Percentiles rank a stretch among this genome's conserved stretches.
These are phyloP conservation scores for Rhynchosporium secalis DNA, from an alignment of 2,329 filamentous ascomycete genomes.

Conservation along the genomic window DNA sequence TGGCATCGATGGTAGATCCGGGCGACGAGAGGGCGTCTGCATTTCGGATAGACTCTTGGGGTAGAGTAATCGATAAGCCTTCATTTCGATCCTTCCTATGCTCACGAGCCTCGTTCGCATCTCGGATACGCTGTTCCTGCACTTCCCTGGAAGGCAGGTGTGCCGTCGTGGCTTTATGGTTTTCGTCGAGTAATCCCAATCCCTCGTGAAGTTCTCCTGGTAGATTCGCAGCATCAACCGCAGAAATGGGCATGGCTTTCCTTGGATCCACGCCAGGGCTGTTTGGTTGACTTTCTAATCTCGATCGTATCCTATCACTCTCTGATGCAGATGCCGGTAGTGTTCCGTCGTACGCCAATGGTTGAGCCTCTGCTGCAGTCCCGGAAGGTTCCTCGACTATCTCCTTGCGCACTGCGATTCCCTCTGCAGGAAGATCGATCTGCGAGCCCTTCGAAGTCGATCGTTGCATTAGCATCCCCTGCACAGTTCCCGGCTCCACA, in stretches of 20 bases:
- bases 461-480: conserved; percentile 29
- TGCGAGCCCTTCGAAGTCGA: conserved; percentile 39
- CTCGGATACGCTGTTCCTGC: conserved; percentile 47
- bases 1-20: conserved; percentile 65
- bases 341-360: conserved; percentile 16
- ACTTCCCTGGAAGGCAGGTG: conserved; percentile 52
- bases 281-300: conserved; percentile 35
- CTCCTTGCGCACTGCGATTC: conserved; percentile 29
- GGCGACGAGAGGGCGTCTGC: conserved; percentile 55
- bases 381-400: conserved; percentile 32
- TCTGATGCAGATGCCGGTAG: conserved; percentile 30
- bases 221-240: conserved; percentile 40
- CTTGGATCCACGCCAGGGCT: conserved; percentile 39
- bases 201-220: conserved; percentile 33
- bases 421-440: conserved; percentile 33
- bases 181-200: conserved; percentile 29
- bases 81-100: conserved; percentile 34
- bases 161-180: conserved; percentile 39
- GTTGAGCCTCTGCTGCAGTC: conserved; percentile 26
- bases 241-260: conserved; percentile 37
- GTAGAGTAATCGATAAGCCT: conserved; percentile 41
- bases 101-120: conserved; percentile 42
- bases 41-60: conserved; percentile 42
- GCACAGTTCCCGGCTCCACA: conserved; percentile 13
- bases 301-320: conserved; percentile 31